Evolutionary conservation across 495 filamentous ascomycete species (phyloP), one percentile per base, ranked within the genome.

Genomic region (Chaetomium tenue): DNA sequence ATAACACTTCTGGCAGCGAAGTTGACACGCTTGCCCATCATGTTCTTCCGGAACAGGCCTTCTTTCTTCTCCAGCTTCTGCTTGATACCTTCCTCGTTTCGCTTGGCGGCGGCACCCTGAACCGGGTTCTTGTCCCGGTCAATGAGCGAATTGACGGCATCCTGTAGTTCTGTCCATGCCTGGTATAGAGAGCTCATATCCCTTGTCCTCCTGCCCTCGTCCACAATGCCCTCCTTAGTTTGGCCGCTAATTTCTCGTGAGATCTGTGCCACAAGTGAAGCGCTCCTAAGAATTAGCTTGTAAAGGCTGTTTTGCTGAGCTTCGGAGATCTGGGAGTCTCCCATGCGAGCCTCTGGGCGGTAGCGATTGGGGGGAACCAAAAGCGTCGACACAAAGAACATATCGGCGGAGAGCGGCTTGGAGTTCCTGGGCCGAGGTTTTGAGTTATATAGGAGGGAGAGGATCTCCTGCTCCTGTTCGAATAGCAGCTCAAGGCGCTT

Each of bases 21-120:
- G 76, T 99, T 98, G 75, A 99, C 95, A 79, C 95, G 90, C 80
- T 99, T 99, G 54, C 95, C 95, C 95, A 99, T 99, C 93, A 99
- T 98, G 79, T 99, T 96, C 83, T 93, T 98, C 68, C 95, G 83
- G 81, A 99, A 98, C 54, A 99, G 78, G 53, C 95, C 95, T 72
- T 99, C 95, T 77, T 99, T 99, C 83, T 98, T 98, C 77, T 99
- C 95, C 18, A 99, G 83, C 70, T 91, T 89, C 71, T 99, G 95
- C 77, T 98, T 99, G 75, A 99, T 95, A 63, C 95, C 95, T 46
- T 92, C 88, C 63, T 90, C 87, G 51, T 88, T 87, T 55, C 82
- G 77, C 71, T 84, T 84, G 5, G 82, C 88, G 9, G 91, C 91
- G 5, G 83, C 77, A 11, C 93, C 92, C 48, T 87, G 85, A 13